Base-by-base conservation (phyloP, 2,329 filamentous ascomycete species). In the Fusarium begoniae region DNA sequence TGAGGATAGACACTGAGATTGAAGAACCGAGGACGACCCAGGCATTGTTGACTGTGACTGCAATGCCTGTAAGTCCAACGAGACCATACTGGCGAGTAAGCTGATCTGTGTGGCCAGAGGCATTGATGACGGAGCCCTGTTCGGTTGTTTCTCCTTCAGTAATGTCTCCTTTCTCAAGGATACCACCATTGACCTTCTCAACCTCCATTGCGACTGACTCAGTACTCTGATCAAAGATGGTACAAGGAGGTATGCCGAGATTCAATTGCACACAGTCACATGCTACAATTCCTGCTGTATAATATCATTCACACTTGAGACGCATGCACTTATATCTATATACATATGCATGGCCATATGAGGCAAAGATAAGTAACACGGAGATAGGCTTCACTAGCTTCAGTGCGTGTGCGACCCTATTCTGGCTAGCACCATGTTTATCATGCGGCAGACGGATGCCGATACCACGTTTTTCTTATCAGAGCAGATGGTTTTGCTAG, bases 31-130 rank as follows among this genome's bases (percentile, higher is more conserved):
- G 59, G 4, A 79, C 77, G 1, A 78, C 77, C 77, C 77, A 78
- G 1, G 77, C 77, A 51, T 78, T 78, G 41, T 78, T 78, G 38
- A 78, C 77, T 1, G 77, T 78, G 0, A 78, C 76, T 10, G 77
- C 77, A 15, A 78, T 76, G 3, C 77, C 77, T 2, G 77, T 78
- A 1, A 78, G 70, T 0, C 77, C 77, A 2, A 78, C 32, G 0
- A 78, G 73, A 1, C 77, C 77, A 30, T 78, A 78, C 30, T 78
- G 77, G 2, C 77, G 69, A 10, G 53, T 72, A 2, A 78, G 66
- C 28, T 79, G 72, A 18, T 79, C 77, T 3, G 43, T 47, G n/a
- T 79, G 75, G 0, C 75, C 77, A 2, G 73, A 76, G 1, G 69
- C 75, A 35, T 77, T 76, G 10, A 76, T 24, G 1, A 57, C n/a